phyloP scores from a whole-genome alignment of 371 early-diverging fungal genomes.

The Syncephalastrum contaminatum region DNA sequence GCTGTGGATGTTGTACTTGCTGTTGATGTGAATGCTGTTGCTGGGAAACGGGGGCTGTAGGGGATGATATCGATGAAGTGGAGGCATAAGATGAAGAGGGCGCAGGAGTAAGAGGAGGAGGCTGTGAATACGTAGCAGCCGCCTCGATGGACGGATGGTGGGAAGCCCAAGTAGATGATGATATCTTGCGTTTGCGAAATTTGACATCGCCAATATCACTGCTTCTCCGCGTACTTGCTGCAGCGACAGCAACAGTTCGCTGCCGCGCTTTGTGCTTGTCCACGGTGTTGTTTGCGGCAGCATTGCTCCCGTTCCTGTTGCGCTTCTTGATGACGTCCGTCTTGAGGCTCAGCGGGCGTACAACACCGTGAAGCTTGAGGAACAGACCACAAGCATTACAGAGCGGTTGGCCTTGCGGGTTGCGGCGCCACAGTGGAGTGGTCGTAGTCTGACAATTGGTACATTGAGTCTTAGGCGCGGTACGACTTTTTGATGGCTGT shows the following conservation, averaged over 20 bases:
- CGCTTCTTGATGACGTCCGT: conserved; percentile 36
- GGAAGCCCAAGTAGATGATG: neutral
- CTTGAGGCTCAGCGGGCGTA: conserved; percentile 27
- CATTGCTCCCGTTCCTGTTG: conserved; percentile 16
- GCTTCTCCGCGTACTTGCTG: conserved; percentile 3
- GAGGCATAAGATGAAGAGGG: neutral
- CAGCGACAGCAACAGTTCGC: conserved; percentile 3
- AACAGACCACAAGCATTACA: conserved; percentile 35
- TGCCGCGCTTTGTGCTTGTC: neutral
- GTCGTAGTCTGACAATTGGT: conserved; percentile 26
- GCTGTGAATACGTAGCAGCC: neutral
- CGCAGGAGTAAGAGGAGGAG: neutral
- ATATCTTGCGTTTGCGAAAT: neutral
- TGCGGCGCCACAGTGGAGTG: conserved; percentile 29
- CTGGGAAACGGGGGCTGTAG: conserved; percentile 6
- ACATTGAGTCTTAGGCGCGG: conserved; percentile 21
- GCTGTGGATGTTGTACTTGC: neutral
- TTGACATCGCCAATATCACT: conserved; percentile 1
- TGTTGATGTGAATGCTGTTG: conserved; percentile 1
- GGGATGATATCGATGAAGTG: neutral
- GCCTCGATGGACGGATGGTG: neutral
- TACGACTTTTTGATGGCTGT: neutral
- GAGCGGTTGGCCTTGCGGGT: conserved; percentile 27
- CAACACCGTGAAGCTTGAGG: conserved; percentile 30
- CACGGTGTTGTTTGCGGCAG: conserved; percentile 6